A percentile compares a stretch with the other conserved stretches of the same genome.
These are phyloP conservation scores for Sphagnurus paluster DNA, from an alignment of 1,284 basidiomycete species.

Conservation along the genomic window DNA sequence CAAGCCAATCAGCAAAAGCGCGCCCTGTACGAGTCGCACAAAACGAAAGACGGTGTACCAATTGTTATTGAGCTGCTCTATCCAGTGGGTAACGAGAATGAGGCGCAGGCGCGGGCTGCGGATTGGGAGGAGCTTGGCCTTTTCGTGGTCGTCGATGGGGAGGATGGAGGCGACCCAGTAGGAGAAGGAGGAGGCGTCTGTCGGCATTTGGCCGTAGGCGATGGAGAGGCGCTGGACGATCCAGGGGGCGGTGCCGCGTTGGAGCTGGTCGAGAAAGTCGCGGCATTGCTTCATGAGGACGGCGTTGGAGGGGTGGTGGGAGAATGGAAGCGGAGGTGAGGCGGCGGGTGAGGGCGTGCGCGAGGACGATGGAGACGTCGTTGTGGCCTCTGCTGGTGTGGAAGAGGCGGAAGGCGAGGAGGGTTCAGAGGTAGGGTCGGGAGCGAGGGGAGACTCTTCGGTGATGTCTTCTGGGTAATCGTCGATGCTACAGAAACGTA, in stretches of 20 bases:
- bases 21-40: conserved; percentile 20
- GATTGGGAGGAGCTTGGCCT: conserved; percentile 91
- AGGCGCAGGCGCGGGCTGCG: conserved; percentile 78
- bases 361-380: neutral
- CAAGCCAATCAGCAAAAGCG: conserved; percentile 30
- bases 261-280: conserved; percentile 77
- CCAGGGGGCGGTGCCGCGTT: conserved; percentile 87
- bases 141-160: conserved; percentile 95
- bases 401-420: conserved; percentile 15
- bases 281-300: conserved; percentile 79
- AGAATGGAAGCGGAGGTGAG: conserved; percentile 3
- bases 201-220: conserved; percentile 72
- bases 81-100: conserved; percentile 89
- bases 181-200: conserved; percentile 71
- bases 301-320: conserved; percentile 49
- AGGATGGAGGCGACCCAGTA: conserved; percentile 93
- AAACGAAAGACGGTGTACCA: conserved; percentile 35
- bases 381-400: conserved; percentile 1
- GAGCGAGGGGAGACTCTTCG: conserved; percentile 25
- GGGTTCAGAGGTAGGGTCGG: too few relatives aligned
- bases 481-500: conserved; percentile 33
- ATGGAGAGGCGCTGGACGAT: conserved; percentile 83
- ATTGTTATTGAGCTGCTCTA: conserved; percentile 62
- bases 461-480: conserved; percentile 47
- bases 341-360: conserved; percentile 7